phyloP scores from a whole-genome alignment of 2,329 filamentous ascomycete species.

The Amauroascus verrucosus region DNA sequence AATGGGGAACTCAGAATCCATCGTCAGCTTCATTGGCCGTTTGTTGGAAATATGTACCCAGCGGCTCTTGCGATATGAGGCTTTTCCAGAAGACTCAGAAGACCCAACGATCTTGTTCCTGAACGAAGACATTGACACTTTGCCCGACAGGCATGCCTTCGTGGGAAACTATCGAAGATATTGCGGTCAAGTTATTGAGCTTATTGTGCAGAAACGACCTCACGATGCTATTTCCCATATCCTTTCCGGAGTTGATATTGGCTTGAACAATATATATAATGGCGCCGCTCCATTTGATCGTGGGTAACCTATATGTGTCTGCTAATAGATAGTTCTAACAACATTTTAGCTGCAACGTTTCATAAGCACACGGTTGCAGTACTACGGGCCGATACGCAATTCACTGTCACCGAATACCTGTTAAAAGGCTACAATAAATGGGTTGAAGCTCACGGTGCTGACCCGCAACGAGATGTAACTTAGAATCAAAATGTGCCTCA shows the following conservation, averaged over 20 bases:
- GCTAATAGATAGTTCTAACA: not conserved
- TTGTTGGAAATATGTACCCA: constrained; percentile 75
- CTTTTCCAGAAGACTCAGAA: constrained; percentile 67
- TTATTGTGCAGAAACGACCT: constrained; percentile 69
- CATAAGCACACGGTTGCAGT: constrained; percentile 33
- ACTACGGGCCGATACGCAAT: constrained; percentile 76
- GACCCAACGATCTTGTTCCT: constrained; percentile 73
- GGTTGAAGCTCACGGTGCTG: constrained; percentile 46
- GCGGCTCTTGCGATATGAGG: constrained; percentile 78
- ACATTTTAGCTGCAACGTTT: constrained; percentile 27
- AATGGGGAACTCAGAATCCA: constrained; percentile 50
- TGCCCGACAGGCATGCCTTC: constrained; percentile 89
- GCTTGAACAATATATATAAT: constrained; percentile 66
- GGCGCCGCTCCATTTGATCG: constrained; percentile 57
- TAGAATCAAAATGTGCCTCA: not conserved
- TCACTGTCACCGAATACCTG: constrained; percentile 77
- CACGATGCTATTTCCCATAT: constrained; percentile 82
- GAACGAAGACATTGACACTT: constrained; percentile 86
- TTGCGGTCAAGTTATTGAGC: constrained; percentile 76
- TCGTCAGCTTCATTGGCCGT: constrained; percentile 57
- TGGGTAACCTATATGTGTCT: constrained; percentile 29
- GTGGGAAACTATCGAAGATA: constrained; percentile 91
- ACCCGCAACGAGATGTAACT: constrained; percentile 41
- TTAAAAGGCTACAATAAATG: constrained; percentile 83
- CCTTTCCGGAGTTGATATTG: constrained; percentile 63